Conservation (phyloP, 768 basidiomycete genomes). For the Pholiota molesta region DNA sequence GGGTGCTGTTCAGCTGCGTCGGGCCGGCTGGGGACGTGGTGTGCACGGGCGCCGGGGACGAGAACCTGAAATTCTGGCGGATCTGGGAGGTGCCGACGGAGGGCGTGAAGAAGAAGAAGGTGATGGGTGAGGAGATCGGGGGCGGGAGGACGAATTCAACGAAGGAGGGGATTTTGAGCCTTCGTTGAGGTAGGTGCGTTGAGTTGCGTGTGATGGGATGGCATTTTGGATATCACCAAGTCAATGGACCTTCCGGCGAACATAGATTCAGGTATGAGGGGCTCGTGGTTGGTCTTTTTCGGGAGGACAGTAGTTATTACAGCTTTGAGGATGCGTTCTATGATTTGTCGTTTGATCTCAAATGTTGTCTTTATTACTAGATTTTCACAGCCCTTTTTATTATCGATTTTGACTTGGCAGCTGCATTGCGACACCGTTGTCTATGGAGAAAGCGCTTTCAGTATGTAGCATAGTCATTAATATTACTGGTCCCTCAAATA, state of each 20-base stretch:
- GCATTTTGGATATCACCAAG: too few species aligned
- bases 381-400: background rate
- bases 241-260: too few species aligned
- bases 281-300: too few species aligned
- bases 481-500: background rate
- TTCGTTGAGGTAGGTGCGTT: slow-evolving; percentile 31
- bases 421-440: too few species aligned
- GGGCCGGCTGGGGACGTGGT: slow-evolving; percentile 91
- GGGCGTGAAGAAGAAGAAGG: slow-evolving; percentile 56
- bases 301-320: background rate
- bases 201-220: background rate
- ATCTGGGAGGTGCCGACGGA: slow-evolving; percentile 69
- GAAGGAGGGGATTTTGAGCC: slow-evolving; percentile 49
- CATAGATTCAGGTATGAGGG: too few species aligned
- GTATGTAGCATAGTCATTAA: too few species aligned
- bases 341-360: background rate
- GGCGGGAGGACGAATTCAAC: slow-evolving; percentile 49
- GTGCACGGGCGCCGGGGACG: slow-evolving; percentile 91
- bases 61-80: slow-evolving; percentile 97
- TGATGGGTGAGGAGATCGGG: slow-evolving; percentile 40
- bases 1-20: slow-evolving; percentile 84
- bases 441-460: too few species aligned
- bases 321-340: background rate
- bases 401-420: background rate
- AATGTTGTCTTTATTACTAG: background rate